phyloP scores from a whole-genome alignment of 2,329 filamentous ascomycete species.

The Botryosphaeria dothidea region DNA sequence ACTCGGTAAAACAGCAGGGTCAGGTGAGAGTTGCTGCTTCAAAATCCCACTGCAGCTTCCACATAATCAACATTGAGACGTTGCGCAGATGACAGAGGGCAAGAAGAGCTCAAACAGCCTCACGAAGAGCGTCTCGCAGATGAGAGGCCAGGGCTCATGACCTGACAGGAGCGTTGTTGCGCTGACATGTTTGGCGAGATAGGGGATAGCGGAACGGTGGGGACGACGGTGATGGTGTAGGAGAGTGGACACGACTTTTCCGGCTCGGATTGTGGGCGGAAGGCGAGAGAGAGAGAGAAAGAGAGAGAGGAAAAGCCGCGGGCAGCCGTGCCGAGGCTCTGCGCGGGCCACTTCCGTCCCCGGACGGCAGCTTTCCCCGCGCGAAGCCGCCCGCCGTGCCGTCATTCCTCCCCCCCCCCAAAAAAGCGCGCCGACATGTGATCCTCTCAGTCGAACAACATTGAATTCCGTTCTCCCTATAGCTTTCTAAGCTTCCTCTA shows the following conservation, averaged over 20 bases:
- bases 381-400: background rate
- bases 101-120: too few species aligned
- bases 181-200: background rate
- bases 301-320: slow-evolving; percentile 6
- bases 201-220: background rate
- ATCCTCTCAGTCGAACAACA: background rate
- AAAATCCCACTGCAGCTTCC: too few species aligned
- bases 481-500: background rate
- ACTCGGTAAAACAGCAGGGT: too few species aligned
- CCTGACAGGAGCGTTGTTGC: too few species aligned
- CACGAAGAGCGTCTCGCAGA: too few species aligned
- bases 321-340: slow-evolving; percentile 6
- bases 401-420: background rate
- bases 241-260: background rate
- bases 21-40: too few species aligned
- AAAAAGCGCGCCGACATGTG: slow-evolving; percentile 9
- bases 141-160: too few species aligned
- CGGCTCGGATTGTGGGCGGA: background rate
- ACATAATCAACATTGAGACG: too few species aligned
- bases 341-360: slow-evolving; percentile 1
- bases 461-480: background rate
- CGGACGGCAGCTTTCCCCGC: slow-evolving; percentile 5
- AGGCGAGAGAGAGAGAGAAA: too few species aligned
- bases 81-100: too few species aligned
- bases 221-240: background rate